These are phyloP conservation scores for Cucumis variabilis DNA, from an alignment of 331 rosid genomes.

Conservation along the genomic window DNA sequence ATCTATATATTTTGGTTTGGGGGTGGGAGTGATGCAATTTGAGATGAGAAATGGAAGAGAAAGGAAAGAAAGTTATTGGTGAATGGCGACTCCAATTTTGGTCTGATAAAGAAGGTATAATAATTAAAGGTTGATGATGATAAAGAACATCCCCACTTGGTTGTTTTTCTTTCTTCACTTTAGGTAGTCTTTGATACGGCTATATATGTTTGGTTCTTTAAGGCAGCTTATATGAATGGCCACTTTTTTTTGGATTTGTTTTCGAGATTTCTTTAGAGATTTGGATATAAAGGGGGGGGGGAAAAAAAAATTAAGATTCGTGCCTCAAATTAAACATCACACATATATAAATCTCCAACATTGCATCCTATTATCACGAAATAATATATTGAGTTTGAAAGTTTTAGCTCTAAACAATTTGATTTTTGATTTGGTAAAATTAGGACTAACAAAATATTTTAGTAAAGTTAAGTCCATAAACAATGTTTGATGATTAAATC, in stretches of 20 bases:
- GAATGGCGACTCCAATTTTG: constrained; percentile 10
- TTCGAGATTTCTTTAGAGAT: neutral
- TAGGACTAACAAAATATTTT: too few relatives aligned
- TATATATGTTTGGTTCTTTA: constrained; percentile 7
- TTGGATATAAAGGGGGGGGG: too few relatives aligned
- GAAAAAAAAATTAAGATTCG: neutral
- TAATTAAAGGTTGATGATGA: neutral
- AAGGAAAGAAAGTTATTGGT: constrained; percentile 10
- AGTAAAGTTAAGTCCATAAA: too few relatives aligned
- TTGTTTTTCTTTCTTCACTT: neutral
- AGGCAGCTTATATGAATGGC: neutral
- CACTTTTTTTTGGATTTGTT: neutral
- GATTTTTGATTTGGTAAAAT: too few relatives aligned
- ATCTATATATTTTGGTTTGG: too few relatives aligned
- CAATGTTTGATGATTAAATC: too few relatives aligned
- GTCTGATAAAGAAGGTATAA: constrained; percentile 20
- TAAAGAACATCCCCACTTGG: constrained; percentile 21
- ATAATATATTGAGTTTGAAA: too few relatives aligned
- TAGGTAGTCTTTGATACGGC: neutral
- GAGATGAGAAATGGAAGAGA: neutral
- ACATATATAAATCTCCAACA: neutral
- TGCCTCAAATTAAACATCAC: neutral
- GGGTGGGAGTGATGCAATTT: neutral
- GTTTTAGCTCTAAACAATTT: too few relatives aligned
- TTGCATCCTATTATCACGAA: neutral